Conservation (phyloP, 768 basidiomycete genomes). For the Grammothele lineata region DNA sequence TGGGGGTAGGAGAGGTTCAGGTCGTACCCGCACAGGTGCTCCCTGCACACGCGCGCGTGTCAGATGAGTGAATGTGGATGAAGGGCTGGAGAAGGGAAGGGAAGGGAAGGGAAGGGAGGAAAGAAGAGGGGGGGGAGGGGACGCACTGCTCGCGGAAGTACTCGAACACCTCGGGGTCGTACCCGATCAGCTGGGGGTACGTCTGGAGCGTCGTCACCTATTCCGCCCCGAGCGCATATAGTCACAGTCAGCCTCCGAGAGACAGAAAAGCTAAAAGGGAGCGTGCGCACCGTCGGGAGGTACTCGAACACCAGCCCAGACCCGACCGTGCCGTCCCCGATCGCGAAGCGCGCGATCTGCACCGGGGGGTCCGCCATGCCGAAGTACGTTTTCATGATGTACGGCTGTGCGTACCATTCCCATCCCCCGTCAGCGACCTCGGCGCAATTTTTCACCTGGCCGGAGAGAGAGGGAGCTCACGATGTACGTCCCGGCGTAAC, state of each 20-base stretch:
- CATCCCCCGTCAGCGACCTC: not conserved
- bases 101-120: no score
- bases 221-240: no score
- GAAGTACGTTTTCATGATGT: slow-evolving; percentile 73
- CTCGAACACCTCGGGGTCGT: slow-evolving; percentile 59
- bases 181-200: slow-evolving; percentile 72
- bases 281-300: slow-evolving; percentile 48
- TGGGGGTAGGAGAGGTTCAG: slow-evolving; percentile 70
- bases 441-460: no score
- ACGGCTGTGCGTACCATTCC: slow-evolving; percentile 44
- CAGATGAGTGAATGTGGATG: no score
- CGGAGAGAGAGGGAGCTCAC: slow-evolving; percentile 25
- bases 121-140: no score
- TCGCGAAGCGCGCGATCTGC: slow-evolving; percentile 60
- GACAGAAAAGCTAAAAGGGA: not conserved
- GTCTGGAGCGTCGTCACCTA: slow-evolving; percentile 61
- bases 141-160: slow-evolving; percentile 69
- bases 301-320: slow-evolving; percentile 47
- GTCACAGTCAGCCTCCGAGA: no score
- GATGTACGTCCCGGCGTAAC: slow-evolving; percentile 72
- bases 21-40: slow-evolving; percentile 59
- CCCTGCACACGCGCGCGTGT: no score
- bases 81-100: no score
- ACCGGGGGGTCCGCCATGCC: slow-evolving; percentile 60
- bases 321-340: slow-evolving; percentile 64